Base-by-base conservation (phyloP, 2,329 filamentous ascomycete species). In the Chalaropsis thielavioides region DNA sequence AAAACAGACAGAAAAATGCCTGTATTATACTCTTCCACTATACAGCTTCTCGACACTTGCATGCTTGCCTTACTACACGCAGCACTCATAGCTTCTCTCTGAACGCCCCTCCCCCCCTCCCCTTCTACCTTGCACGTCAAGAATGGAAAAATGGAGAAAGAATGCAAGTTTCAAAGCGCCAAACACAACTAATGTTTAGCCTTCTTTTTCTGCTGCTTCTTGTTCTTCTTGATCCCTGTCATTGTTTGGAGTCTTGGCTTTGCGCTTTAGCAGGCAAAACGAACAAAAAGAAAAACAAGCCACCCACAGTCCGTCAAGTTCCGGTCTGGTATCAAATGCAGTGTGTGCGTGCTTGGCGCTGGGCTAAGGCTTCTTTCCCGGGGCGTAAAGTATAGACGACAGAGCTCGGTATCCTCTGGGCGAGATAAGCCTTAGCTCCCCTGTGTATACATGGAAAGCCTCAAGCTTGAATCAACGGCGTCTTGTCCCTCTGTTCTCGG, bases 141-240 rank as follows among this genome's bases (percentile, higher is more conserved):
- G 54, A 58, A 58, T 58, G 27, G 54, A 35, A 58, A 38, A 58
- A 58, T 58, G 27, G 54, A 58, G 24, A n/a, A 35, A 58, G 27
- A 58, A 58, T 58, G 15, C 31, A 8, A 35, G 54, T 58, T 58
- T 38, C 54, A 58, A 58, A 58, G 6, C 31, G 3, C 54, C 27
- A 58, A 19, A 58, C 54, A 11, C 38, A 27, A 31, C 51, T 56
- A 27, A 58, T 58, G 27, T 35, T 58, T 58, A 38, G 54, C 43
- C n/a, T 19, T 46, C 15, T 46, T n/a, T n/a, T 17, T 46, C 43
- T 46, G n/a, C 24, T 35, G 27, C 54, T 58, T 31, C 24, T 24
- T 15, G 46, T 58, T 31, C 10, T n/a, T 58, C 15, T 19, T 8
- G 27, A 17, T 58, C 24, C 6, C 24, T 8, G n/a, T 8, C 54